Conservation (phyloP, 371 early-diverging fungal species). For the Mucor mucedo region DNA sequence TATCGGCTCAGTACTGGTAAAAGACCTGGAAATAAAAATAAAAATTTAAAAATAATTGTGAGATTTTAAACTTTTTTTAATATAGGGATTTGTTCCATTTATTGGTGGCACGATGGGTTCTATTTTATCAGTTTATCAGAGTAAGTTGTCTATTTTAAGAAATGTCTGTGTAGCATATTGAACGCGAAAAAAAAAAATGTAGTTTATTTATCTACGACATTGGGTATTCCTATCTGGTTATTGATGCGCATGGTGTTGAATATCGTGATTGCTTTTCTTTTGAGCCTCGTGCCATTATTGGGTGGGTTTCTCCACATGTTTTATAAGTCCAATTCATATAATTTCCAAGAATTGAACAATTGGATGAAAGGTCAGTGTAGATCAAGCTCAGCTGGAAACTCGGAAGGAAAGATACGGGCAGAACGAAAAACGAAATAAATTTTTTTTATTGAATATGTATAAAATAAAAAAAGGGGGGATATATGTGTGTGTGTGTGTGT, state of each 20-base stretch:
- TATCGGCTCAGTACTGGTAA: constrained; percentile 40
- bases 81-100: constrained; percentile 39
- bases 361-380: constrained; percentile 7
- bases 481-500: neutral
- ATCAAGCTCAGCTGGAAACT: no score
- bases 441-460: neutral
- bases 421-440: neutral
- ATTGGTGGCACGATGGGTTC: constrained; percentile 37
- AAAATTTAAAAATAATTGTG: neutral
- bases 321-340: constrained; percentile 51
- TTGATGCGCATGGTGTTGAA: constrained; percentile 46
- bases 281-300: constrained; percentile 40
- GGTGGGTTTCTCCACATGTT: constrained; percentile 48
- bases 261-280: constrained; percentile 37
- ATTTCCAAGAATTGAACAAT: constrained; percentile 34
- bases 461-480: neutral
- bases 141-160: constrained; percentile 17
- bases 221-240: constrained; percentile 55
- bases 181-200: neutral
- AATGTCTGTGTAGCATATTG: neutral
- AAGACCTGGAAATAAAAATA: neutral
- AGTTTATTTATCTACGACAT: constrained; percentile 44
- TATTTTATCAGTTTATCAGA: constrained; percentile 36
- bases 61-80: neutral
- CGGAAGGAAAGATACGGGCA: neutral